These are phyloP conservation scores for Penicillium janthinellum DNA, from an alignment of 2,329 filamentous ascomycete species.

Conservation along the genomic window DNA sequence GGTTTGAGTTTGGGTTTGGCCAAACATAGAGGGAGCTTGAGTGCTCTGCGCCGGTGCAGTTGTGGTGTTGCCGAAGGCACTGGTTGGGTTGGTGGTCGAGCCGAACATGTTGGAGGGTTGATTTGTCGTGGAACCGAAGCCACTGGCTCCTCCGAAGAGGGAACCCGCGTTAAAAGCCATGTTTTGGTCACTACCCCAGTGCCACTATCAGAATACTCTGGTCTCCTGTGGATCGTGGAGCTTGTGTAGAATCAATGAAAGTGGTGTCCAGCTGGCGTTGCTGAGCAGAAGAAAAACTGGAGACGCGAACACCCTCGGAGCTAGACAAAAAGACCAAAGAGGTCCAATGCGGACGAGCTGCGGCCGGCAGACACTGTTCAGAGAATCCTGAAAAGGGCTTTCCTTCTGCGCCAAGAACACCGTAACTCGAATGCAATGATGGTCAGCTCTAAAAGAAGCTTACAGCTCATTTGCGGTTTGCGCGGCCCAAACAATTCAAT, in stretches of 20 bases:
- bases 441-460: constrained; percentile 14
- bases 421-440: background rate
- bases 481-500: constrained; percentile 26
- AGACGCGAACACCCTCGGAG: background rate
- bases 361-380: background rate
- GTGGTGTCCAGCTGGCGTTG: background rate
- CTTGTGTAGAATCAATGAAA: background rate
- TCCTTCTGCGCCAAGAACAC: background rate
- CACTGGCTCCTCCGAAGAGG: constrained; percentile 31
- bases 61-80: constrained; percentile 29
- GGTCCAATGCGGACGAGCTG: background rate
- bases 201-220: background rate
- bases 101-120: constrained; percentile 31
- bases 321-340: background rate
- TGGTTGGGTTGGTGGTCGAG: constrained; percentile 30
- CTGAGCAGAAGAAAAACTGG: background rate
- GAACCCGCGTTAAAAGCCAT: constrained; percentile 29
- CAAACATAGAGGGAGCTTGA: constrained; percentile 26
- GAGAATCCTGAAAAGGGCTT: background rate
- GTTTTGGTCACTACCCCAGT: background rate
- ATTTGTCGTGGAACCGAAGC: constrained; percentile 27
- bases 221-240: background rate
- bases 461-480: constrained; percentile 1
- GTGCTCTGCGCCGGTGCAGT: constrained; percentile 24
- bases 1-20: constrained; percentile 25